Conservation (phyloP, 495 filamentous ascomycete genomes). For the Trichoderma reesei region DNA sequence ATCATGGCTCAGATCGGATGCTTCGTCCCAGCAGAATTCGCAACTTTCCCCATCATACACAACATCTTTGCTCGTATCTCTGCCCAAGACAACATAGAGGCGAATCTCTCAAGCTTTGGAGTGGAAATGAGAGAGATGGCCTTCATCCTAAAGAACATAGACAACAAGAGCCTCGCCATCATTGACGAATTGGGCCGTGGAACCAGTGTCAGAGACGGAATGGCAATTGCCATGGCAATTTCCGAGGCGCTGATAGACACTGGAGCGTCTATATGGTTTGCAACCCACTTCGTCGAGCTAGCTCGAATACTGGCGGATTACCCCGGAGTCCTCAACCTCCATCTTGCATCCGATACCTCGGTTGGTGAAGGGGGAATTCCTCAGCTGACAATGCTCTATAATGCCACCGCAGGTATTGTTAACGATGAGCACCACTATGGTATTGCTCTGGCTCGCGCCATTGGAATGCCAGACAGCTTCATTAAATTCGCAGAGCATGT, state of each 20-base stretch:
- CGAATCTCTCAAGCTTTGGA: slow-evolving; percentile 86
- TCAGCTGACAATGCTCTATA: slow-evolving; percentile 78
- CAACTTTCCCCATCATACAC: slow-evolving; percentile 68
- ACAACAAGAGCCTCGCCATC: slow-evolving; percentile 65
- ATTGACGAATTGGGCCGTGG: slow-evolving; percentile 91
- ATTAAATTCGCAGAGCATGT: slow-evolving; percentile 59
- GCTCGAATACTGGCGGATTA: slow-evolving; percentile 52
- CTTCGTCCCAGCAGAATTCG: slow-evolving; percentile 80
- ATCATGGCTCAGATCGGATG: slow-evolving; percentile 92
- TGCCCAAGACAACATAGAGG: slow-evolving; percentile 79
- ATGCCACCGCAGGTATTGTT: slow-evolving; percentile 58
- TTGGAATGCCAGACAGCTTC: slow-evolving; percentile 59
- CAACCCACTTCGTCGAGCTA: slow-evolving; percentile 60
- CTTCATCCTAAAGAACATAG: slow-evolving; percentile 75
- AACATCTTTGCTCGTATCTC: slow-evolving; percentile 83
- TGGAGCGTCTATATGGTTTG: slow-evolving; percentile 75
- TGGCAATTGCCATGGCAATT: slow-evolving; percentile 81
- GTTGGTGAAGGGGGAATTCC: slow-evolving; percentile 29
- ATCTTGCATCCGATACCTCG: slow-evolving; percentile 63
- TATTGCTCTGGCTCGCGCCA: slow-evolving; percentile 62
- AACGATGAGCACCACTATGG: slow-evolving; percentile 63
- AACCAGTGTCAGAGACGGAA: slow-evolving; percentile 79
- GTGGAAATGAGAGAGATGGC: slow-evolving; percentile 94
- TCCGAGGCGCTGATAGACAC: slow-evolving; percentile 77
- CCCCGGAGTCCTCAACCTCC: slow-evolving; percentile 68